Conservation (phyloP, 2,329 filamentous ascomycete species). For the Pseudocercospora vitis region DNA sequence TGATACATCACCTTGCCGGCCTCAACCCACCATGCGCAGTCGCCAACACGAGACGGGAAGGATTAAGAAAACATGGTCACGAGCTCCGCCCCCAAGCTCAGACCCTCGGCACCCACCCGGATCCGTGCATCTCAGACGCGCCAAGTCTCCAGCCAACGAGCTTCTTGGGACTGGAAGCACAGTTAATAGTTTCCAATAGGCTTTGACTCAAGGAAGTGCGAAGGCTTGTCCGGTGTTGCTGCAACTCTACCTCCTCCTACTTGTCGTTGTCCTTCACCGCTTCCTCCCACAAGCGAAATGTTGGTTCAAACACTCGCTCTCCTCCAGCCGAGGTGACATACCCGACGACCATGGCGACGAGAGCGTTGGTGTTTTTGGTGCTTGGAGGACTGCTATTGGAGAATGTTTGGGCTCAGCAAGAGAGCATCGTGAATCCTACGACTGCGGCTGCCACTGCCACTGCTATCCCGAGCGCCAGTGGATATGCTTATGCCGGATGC, state of each 20-base stretch:
- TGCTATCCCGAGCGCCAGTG: constrained; percentile 23
- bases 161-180: not conserved
- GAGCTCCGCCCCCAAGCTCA: too few species aligned
- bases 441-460: constrained; percentile 31
- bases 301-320: not conserved
- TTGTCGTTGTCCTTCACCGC: too few species aligned
- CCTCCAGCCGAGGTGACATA: not conserved
- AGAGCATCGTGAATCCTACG: constrained; percentile 32
- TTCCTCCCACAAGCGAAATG: not conserved
- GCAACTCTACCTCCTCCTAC: not conserved
- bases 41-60: too few species aligned
- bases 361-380: not conserved
- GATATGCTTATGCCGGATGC: constrained; percentile 58
- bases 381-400: not conserved
- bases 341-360: not conserved
- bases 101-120: not conserved
- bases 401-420: constrained; percentile 25
- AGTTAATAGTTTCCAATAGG: not conserved
- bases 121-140: not conserved
- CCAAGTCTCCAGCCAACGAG: not conserved
- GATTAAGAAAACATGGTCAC: too few species aligned
- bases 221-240: not conserved
- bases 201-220: not conserved
- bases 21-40: too few species aligned
- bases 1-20: too few species aligned